These are phyloP conservation scores for Colletotrichum cuscutae DNA, from an alignment of 2,329 filamentous ascomycete genomes.

Conservation along the genomic window DNA sequence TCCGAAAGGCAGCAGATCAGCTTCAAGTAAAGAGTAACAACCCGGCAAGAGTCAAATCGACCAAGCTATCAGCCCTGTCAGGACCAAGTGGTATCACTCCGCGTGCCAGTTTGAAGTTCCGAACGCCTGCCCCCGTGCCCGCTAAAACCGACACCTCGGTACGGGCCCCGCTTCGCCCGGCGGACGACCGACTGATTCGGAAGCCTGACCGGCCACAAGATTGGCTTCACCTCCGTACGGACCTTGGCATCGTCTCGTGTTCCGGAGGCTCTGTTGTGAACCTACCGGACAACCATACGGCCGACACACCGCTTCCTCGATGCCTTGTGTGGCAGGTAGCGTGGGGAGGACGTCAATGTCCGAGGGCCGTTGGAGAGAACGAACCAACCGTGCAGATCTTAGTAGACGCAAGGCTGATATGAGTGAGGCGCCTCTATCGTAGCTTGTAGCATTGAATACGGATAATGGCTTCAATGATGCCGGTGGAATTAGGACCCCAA, in stretches of 20 bases:
- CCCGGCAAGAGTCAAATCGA: not conserved
- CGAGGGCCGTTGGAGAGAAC: not conserved
- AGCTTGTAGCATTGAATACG: not conserved
- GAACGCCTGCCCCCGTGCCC: not conserved
- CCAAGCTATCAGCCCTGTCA: conserved; percentile 8
- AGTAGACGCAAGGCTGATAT: not conserved
- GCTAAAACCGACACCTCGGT: not conserved
- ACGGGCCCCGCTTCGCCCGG: conserved; percentile 4
- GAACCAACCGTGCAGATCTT: not conserved
- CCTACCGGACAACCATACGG: not conserved
- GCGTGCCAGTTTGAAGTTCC: not conserved
- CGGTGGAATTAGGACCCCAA: not conserved
- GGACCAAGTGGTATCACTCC: not conserved
- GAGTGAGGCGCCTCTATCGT: not conserved
- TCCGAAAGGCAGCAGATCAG: not conserved
- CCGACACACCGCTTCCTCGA: not conserved
- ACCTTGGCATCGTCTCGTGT: not conserved
- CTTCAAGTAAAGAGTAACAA: not conserved
- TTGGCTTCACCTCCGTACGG: conserved; percentile 3
- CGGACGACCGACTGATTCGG: conserved; percentile 26
- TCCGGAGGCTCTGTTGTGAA: not conserved
- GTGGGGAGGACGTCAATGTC: not conserved
- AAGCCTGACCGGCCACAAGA: conserved; percentile 12
- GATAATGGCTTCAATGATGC: not conserved
- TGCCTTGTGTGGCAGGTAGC: not conserved